Evolutionary conservation across 2,329 filamentous ascomycete genomes (phyloP), one percentile per base, ranked within the genome.

Genomic region (Monosporascus sp.): DNA sequence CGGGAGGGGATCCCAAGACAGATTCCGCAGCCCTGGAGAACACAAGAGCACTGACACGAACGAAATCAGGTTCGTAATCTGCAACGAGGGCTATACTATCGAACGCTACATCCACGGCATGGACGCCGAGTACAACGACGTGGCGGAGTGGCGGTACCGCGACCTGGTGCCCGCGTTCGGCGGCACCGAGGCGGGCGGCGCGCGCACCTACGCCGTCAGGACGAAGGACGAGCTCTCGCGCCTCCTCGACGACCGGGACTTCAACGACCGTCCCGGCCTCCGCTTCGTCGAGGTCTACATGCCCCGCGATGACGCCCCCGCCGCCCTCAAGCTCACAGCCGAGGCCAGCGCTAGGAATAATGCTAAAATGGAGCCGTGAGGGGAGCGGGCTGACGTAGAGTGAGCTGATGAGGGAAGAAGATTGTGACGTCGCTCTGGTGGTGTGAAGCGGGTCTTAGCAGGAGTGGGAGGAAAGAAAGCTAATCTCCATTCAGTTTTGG

Each of bases 1-100:
- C 11, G 31, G 11, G 11, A 5, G 31, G 31, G 31, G 31, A 35
- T 4, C 11, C 31, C 31, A 14, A 14, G 9, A 14, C 16, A 31
- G 14, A 20, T 20, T 3, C 22, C 6, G n/a, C 16, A 31, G 31
- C 5, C 7, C n/a, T 5, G n/a, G 19, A 46, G 26, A 31, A 24
- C 14, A 31, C 3, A 46, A 17, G n/a, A 46, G 22, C 2, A 31
- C 61, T 69, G 56, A 70, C 53, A 43, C 14, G 7, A 22, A 37
- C 4, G 3, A 49, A n/a, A 37, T 7, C 52, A 84, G 82, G 57
- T 93, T 96, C 68, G 78, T 94, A 57, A 87, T 96, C 60, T 91
- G 88, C 78, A 95, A 95, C 68, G 84, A 92, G 41, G 91, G 91
- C 11, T 96, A 89, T 73, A 94, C 91, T 9, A 94, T 95, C 68